Base-by-base conservation (phyloP, 75 land plant genomes). In the Pinus albicaulis region DNA sequence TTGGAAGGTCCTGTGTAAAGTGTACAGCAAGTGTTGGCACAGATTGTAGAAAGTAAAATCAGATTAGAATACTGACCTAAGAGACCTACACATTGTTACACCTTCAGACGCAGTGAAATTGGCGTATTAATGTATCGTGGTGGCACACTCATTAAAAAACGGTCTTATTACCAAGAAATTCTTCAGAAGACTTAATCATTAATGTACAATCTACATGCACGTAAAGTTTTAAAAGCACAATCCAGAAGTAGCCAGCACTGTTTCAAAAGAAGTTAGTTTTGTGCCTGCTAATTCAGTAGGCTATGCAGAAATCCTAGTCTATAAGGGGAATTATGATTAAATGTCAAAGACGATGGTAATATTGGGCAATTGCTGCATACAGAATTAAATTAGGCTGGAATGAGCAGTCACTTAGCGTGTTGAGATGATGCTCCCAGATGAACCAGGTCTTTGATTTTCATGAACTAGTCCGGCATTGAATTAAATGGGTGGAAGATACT, bases 21-120 rank as follows among this genome's bases (percentile, higher is more conserved):
- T 68, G 38, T n/a, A n/a, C 71, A 20, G 10, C 48, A 68, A 68
- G 23, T 68, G 53, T 41, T 11, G 52, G 48, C n/a, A 5, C 71
- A 68, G 71, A 68, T 8, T 38, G 71, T 38, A n/a, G 71, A 68
- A 68, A 68, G 71, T 68, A 68, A 68, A 68, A 41, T 68, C 23
- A 68, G 71, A 41, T 41, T 68, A 38, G 52, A 68, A 38, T 68
- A 68, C 41, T 68, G 71, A 68, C 53, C 20, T 68, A 10, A 38
- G 19, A 68, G 71, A 41, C 53, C 25, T 41, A 41, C 13, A 41
- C n/a, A 41, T 36, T 68, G 52, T 68, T 44, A 68, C 41, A 8
- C 23, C 48, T 41, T 36, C 48, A 44, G 44, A 68, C n/a, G n/a
- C n/a, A n/a, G n/a, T n/a, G n/a, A n/a, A n/a, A n/a, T 68, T 68